These are phyloP conservation scores for Fusarium brachygibbosum DNA, from an alignment of 2,329 filamentous ascomycete species.

Conservation along the genomic window DNA sequence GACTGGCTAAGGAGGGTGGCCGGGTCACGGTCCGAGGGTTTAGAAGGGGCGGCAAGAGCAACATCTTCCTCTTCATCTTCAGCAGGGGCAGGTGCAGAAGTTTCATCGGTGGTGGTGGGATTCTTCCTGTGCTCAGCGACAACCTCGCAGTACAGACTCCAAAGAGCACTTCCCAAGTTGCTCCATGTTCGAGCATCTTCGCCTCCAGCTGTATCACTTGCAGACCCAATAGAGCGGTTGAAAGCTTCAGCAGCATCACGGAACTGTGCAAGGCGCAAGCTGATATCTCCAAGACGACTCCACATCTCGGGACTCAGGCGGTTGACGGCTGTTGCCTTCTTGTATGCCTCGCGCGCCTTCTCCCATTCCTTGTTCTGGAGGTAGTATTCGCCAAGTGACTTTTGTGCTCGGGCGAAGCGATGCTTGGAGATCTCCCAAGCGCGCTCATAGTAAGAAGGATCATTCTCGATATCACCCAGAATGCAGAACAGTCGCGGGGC, in stretches of 20 bases:
- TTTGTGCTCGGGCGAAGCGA: constrained; percentile 88
- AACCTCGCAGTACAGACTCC: constrained; percentile 73
- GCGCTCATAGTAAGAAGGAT: constrained; percentile 81
- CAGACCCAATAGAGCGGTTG: constrained; percentile 78
- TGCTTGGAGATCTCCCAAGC: constrained; percentile 88
- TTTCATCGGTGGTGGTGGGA: constrained; percentile 42
- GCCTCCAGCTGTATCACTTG: constrained; percentile 76
- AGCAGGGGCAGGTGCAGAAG: constrained; percentile 32
- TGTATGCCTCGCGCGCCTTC: constrained; percentile 82
- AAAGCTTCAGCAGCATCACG: constrained; percentile 86
- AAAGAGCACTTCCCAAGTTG: constrained; percentile 88
- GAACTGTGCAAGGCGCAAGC: constrained; percentile 82
- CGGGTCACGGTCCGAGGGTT: constrained; percentile 59
- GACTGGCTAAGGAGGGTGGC: constrained; percentile 78
- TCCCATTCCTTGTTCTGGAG: constrained; percentile 74
- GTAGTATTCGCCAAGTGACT: constrained; percentile 85
- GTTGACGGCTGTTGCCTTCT: constrained; percentile 81
- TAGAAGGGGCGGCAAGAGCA: constrained; percentile 38
- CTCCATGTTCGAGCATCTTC: constrained; percentile 94
- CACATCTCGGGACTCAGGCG: constrained; percentile 86
- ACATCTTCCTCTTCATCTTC: constrained; percentile 52
- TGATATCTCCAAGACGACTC: constrained; percentile 91
- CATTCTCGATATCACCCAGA: constrained; percentile 86
- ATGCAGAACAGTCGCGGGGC: constrained; percentile 93
- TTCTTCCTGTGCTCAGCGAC: constrained; percentile 56